Base-by-base conservation (phyloP, 352 stramenopile species). In the Elongisporangium senticosum region DNA sequence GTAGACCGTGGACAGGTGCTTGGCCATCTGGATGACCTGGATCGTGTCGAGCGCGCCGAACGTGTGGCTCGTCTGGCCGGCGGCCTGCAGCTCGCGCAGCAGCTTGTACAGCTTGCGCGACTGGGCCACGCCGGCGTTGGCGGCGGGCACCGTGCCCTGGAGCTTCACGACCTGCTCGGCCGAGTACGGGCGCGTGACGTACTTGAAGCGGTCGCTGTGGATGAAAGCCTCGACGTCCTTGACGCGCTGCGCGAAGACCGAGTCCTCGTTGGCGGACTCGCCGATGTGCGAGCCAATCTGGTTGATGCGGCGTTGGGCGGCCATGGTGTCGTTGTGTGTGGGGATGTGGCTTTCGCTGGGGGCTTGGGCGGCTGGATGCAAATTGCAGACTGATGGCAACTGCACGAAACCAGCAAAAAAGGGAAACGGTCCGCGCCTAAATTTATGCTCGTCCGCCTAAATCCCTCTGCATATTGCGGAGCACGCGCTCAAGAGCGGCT, bases 1-100 rank as follows among this genome's bases (percentile, higher is more conserved):
- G 79, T 99, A 99, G 56, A 99, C 90, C 8, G 79, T 95, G 53
- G 89, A 94, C 54, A 99, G 79, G 79, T 98, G 80, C 59, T 93
- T 90, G 62, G 90, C 87, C 91, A 98, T 98, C 61, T 97, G 89
- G 59, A 92, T 87, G n/a, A 98, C 89, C 70, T 98, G 95, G 53
- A 99, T 96, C 55, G 96, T 93, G 83, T 99, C 86, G 39, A 95
- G 79, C 51, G 86, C 86, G 50, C 86, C 86, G 62, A 95, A 95
- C 14, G 86, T 95, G 79, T 95, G 86, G 71, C 80, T 92, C 58
- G 79, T 89, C 70, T 93, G 83, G 68, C 87, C 67, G 22, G 71
- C 67, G 21, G 75, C 76, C 67, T 95, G 86, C 55, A 95, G 70
- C 68, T 90, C 76, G 21, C 86, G 86, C 49, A 95, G 73, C 71